A percentile compares a stretch with the other conserved stretches of the same genome.
Evolutionary conservation across 2,329 filamentous ascomycete species (phyloP).

Genomic region (Beauveria sp.): DNA sequence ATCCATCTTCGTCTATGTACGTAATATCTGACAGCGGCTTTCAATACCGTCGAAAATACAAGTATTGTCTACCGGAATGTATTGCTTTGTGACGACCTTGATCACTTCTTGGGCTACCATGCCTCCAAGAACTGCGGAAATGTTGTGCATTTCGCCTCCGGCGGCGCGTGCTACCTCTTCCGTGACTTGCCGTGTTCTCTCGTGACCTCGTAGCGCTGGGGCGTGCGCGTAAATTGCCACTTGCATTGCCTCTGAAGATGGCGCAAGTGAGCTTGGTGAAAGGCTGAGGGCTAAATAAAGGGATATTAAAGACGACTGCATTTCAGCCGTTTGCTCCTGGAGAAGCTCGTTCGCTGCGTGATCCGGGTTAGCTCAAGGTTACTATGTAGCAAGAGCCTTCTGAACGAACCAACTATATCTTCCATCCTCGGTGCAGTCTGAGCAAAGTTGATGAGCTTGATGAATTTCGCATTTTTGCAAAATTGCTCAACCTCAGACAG

Average conservation of each 20-base stretch:
- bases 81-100: conserved; percentile 73
- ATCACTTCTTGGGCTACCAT: conserved; percentile 96
- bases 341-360: conserved; percentile 43
- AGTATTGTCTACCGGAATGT: conserved; percentile 63
- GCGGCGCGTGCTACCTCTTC: conserved; percentile 68
- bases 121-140: conserved; percentile 78
- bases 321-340: conserved; percentile 43
- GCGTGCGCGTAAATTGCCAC: conserved; percentile 33
- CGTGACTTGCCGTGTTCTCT: conserved; percentile 46
- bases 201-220: conserved; percentile 40
- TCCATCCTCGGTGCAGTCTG: conserved; percentile 39
- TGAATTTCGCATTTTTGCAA: conserved; percentile 90
- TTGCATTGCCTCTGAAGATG: conserved; percentile 48
- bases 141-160: conserved; percentile 86
- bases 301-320: conserved; percentile 54
- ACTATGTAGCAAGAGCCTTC: not conserved
- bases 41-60: conserved; percentile 63
- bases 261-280: conserved; percentile 37
- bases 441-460: conserved; percentile 68
- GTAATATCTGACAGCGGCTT: conserved; percentile 53
- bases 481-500: conserved; percentile 78
- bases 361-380: not conserved
- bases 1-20: conserved; percentile 30
- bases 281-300: conserved; percentile 61
- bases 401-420: conserved; percentile 46